Evolutionary conservation across 1,284 basidiomycete species (phyloP).

Genomic region (Sporisorium graminicola): DNA sequence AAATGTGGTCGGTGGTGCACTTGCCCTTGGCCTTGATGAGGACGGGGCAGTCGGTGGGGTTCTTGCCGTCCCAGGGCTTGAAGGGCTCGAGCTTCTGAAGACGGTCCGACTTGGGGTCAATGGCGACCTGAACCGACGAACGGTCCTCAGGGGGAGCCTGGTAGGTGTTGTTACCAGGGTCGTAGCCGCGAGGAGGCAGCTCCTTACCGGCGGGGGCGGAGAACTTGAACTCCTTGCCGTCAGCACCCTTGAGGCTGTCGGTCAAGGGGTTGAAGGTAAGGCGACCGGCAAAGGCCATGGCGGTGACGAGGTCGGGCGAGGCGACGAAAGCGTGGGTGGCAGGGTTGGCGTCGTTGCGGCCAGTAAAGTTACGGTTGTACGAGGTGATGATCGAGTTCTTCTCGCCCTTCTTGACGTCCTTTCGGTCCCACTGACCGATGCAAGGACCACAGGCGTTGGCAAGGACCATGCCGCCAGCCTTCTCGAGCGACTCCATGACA

Average conservation of each 20-base stretch:
- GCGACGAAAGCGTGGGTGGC: constrained; percentile 99
- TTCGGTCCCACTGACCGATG: constrained; percentile 98
- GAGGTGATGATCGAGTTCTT: constrained; percentile 93
- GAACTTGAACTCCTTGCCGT: constrained; percentile 99
- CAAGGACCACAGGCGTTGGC: constrained; percentile 99
- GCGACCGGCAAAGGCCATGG: constrained; percentile 92
- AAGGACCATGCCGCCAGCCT: constrained; percentile 89
- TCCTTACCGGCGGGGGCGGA: constrained; percentile 87
- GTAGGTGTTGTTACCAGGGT: constrained; percentile 97
- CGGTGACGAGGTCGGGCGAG: constrained; percentile 97
- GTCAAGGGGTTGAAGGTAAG: constrained; percentile 97
- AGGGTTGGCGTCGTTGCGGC: constrained; percentile 99
- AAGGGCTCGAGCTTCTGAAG: constrained; percentile 94
- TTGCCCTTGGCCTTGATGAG: constrained; percentile 99
- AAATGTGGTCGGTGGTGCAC: constrained; percentile 84
- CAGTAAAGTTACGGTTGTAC: constrained; percentile 99
- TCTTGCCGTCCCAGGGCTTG: constrained; percentile 91
- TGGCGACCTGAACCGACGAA: constrained; percentile 84
- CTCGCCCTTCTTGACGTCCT: constrained; percentile 96
- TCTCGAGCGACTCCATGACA: constrained; percentile 87
- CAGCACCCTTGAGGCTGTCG: constrained; percentile 86
- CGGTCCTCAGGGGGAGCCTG: constrained; percentile 92
- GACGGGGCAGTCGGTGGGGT: constrained; percentile 87
- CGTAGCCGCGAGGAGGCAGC: constrained; percentile 93
- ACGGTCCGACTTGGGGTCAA: constrained; percentile 90